Conservation (phyloP, 805 yeast genomes). For the Ogataea dorogensis region DNA sequence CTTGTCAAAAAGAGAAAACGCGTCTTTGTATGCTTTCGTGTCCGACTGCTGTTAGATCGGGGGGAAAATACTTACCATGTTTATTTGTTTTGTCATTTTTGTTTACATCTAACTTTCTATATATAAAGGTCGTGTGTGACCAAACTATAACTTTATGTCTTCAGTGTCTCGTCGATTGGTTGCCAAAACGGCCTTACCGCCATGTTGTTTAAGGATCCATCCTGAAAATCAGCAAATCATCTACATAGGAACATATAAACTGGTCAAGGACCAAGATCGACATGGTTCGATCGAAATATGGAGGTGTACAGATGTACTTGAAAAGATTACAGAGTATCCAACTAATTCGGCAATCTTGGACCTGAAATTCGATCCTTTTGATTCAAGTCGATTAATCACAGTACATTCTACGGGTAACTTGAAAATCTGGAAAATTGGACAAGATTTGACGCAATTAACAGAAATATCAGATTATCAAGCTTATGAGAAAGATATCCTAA, state of each 20-base stretch:
- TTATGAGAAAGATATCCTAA: slow-evolving; percentile 46
- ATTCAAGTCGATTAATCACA: slow-evolving; percentile 45
- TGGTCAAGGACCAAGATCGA: slow-evolving; percentile 58
- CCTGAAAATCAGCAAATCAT: slow-evolving; percentile 48
- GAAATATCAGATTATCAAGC: slow-evolving; percentile 39
- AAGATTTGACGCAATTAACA: slow-evolving; percentile 20
- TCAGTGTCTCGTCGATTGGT: slow-evolving; percentile 5
- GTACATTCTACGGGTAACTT: slow-evolving; percentile 84
- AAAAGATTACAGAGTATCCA: slow-evolving; percentile 19
- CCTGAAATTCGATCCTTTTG: slow-evolving; percentile 61
- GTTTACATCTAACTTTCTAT: slow-evolving; percentile 9
- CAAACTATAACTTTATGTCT: not conserved
- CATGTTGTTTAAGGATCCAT: slow-evolving; percentile 72
- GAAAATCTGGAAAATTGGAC: slow-evolving; percentile 53
- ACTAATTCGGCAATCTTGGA: slow-evolving; percentile 74
- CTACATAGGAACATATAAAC: slow-evolving; percentile 77
- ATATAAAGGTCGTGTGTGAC: slow-evolving; percentile 4
- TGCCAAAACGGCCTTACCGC: slow-evolving; percentile 61
- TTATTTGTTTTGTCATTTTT: slow-evolving; percentile 8
- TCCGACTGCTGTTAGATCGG: no score
- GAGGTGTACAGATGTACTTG: slow-evolving; percentile 23
- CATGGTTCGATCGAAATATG: slow-evolving; percentile 59
- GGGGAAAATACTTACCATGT: slow-evolving; percentile 9
- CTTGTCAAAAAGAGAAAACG: slow-evolving; percentile 94
- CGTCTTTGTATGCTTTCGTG: slow-evolving; percentile 68